Percentiles rank a stretch among this genome's conserved stretches.
These are phyloP conservation scores for Cordyceps javanica DNA, from an alignment of 2,329 filamentous ascomycete species.

Conservation along the genomic window DNA sequence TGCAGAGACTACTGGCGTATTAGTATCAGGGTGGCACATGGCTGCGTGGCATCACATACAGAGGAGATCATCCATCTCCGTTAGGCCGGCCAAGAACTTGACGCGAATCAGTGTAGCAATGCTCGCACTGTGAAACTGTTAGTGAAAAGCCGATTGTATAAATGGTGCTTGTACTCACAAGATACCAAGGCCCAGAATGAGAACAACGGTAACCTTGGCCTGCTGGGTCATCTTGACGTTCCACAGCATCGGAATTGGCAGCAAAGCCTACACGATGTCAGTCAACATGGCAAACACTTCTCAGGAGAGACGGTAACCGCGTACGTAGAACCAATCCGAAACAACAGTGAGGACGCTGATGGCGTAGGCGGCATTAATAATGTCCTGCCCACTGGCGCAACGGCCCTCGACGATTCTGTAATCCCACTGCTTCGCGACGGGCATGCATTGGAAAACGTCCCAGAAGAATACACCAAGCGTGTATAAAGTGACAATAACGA, in stretches of 20 bases:
- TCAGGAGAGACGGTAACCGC: conserved; percentile 13
- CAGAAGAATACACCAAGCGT: conserved; percentile 44
- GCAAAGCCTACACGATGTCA: conserved; percentile 32
- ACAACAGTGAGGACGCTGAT: conserved; percentile 46
- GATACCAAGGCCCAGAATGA: conserved; percentile 43
- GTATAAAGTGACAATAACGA: conserved; percentile 41
- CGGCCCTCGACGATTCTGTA: conserved; percentile 36
- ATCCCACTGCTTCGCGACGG: conserved; percentile 47
- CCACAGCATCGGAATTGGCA: conserved; percentile 51
- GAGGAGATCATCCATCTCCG: conserved; percentile 39
- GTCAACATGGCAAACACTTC: background rate
- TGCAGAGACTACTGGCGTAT: conserved; percentile 32
- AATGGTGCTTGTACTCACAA: conserved; percentile 31
- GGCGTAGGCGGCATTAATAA: conserved; percentile 44
- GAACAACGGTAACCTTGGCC: conserved; percentile 45
- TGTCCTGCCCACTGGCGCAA: conserved; percentile 37
- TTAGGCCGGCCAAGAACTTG: conserved; percentile 40
- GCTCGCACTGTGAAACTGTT: conserved; percentile 35
- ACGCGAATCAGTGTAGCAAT: conserved; percentile 48
- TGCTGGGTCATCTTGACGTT: conserved; percentile 46
- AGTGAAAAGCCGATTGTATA: background rate
- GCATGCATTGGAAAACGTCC: conserved; percentile 46
- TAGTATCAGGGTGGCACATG: conserved; percentile 6
- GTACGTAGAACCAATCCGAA: conserved; percentile 48
- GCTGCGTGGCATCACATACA: conserved; percentile 31